A percentile compares a stretch with the other conserved stretches of the same genome.
Evolutionary conservation across 768 basidiomycete genomes (phyloP).

Genomic region (Termitomyces heimii): DNA sequence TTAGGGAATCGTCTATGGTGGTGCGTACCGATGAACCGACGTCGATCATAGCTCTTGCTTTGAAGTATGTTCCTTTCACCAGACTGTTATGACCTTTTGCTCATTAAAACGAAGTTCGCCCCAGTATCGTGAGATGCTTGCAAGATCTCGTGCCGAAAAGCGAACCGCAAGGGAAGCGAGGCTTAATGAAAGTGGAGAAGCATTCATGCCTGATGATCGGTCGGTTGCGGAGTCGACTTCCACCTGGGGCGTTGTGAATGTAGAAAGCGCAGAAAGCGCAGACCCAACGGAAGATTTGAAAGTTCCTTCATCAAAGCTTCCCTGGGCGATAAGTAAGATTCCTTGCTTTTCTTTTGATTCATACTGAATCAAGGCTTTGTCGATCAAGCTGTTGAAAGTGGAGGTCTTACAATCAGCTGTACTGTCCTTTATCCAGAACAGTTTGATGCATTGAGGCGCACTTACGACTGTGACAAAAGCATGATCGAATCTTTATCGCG

Average conservation of each 20-base stretch:
- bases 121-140: conserved; percentile 75
- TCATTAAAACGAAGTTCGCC: conserved; percentile 52
- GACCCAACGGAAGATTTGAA: conserved; percentile 76
- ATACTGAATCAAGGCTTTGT: neutral
- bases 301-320: conserved; percentile 71
- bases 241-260: conserved; percentile 89
- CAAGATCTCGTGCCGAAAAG: conserved; percentile 74
- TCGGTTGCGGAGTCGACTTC: conserved; percentile 80
- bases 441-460: conserved; percentile 88
- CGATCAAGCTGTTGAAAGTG: conserved; percentile 80
- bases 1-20: conserved; percentile 90
- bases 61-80: conserved; percentile 54
- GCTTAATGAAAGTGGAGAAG: conserved; percentile 64
- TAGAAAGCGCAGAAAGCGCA: conserved; percentile 58
- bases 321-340: conserved; percentile 74
- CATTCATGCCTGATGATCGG: conserved; percentile 89
- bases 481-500: conserved; percentile 91
- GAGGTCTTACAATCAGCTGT: conserved; percentile 86
- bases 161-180: conserved; percentile 55
- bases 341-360: neutral
- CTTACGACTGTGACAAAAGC: conserved; percentile 90
- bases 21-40: conserved; percentile 96
- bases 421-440: conserved; percentile 95
- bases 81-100: neutral
- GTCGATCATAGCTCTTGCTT: conserved; percentile 91